Base-by-base conservation (phyloP, 2,329 filamentous ascomycete species). In the Fusarium verticillioides region DNA sequence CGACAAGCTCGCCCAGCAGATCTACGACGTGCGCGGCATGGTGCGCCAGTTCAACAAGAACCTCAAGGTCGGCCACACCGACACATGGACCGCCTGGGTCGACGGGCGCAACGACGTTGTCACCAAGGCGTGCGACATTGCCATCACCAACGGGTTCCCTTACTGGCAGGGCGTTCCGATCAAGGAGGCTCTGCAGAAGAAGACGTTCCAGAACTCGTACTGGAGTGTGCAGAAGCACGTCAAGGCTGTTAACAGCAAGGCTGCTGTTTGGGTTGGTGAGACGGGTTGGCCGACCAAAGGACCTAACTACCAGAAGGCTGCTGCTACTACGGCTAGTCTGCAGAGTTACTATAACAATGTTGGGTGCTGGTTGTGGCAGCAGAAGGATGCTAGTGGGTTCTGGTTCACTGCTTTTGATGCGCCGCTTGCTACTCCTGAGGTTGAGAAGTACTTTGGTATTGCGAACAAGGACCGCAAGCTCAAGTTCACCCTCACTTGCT, bases 21-120 rank as follows among this genome's bases (percentile, higher is more conserved):
- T 77, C 54, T 77, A 77, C 63, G 75, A 77, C 42, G 75, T 77
- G 43, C 75, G 75, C 15, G 75, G 75, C 4, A 77, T 77, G 75
- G 75, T 77, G 4, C 40, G 42, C 44, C 75, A 77, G 65, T 77
- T 36, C 46, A 63, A 72, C 57, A 77, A 77, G 75, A 75, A 66
- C 34, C 32, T 77, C 53, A 74, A 68, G 74, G 75, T 77, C 42
- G 75, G 75, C 37, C 75, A 77, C 59, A 77, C 70, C 30, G 75
- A 77, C 40, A 77, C 75, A 4, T 77, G 75, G 75, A 77, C 72
- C 9, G 75, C 75, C 7, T 77, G 75, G 75, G 75, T 77, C 18
- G 75, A 77, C 39, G 72, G 75, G 15, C 52, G 63, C 56, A 77
- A 77, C 57, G 75, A 77, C 19, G 75, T 74, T 2, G 75, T 77